phyloP scores from a whole-genome alignment of 352 stramenopile species.

The Aphanomyces astaci region DNA sequence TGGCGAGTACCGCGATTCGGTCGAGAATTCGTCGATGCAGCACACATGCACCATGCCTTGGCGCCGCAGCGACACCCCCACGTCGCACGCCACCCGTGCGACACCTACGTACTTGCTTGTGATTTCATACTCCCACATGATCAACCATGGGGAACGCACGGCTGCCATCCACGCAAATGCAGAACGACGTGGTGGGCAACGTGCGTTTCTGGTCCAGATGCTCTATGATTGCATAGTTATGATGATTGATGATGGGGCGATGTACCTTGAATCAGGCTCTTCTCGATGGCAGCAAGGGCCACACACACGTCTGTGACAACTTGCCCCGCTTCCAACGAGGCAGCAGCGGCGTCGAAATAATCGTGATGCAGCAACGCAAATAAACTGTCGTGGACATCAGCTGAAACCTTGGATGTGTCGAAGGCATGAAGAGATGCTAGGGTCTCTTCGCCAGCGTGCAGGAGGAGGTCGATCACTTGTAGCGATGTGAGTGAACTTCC shows the following conservation, averaged over 20 bases:
- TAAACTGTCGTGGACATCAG: neutral
- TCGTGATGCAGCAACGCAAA: neutral
- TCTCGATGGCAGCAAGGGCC: neutral
- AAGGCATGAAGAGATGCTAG: constrained; percentile 1
- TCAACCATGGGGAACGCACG: neutral
- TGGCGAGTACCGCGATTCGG: neutral
- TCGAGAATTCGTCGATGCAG: constrained; percentile 16
- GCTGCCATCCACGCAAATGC: constrained; percentile 15
- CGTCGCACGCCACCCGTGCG: neutral
- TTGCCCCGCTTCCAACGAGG: neutral
- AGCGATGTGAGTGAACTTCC: neutral
- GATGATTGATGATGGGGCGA: too few relatives aligned
- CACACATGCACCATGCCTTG: neutral
- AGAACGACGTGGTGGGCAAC: constrained; percentile 5
- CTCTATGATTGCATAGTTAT: too few relatives aligned
- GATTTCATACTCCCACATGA: neutral
- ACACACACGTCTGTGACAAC: neutral
- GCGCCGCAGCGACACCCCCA: neutral
- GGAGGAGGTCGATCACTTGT: constrained; percentile 4
- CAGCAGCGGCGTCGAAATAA: neutral
- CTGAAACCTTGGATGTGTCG: neutral
- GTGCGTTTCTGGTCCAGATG: neutral
- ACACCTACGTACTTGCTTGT: neutral
- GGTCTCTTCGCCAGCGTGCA: constrained; percentile 7
- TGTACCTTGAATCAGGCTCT: neutral